Conservation (phyloP, 2,329 filamentous ascomycete genomes). For the Aplosporella prunicola region DNA sequence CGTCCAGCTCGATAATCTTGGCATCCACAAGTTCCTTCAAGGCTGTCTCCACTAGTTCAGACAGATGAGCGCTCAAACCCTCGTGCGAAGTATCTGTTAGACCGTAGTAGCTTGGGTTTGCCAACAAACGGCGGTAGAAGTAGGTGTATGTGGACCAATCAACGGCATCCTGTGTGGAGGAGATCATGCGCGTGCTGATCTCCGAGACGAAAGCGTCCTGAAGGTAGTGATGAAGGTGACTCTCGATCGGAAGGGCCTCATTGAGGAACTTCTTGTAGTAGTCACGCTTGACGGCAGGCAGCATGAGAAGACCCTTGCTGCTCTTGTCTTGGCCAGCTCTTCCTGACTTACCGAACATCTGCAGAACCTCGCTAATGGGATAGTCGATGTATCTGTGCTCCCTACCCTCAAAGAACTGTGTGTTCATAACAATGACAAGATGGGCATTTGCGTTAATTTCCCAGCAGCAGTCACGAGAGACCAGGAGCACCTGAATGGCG, state of each 20-base stretch:
- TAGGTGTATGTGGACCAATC: slow-evolving; percentile 99
- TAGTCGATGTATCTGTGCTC: slow-evolving; percentile 98
- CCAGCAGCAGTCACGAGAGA: slow-evolving; percentile 89
- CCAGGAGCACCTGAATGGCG: slow-evolving; percentile 76
- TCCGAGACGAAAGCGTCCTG: slow-evolving; percentile 96
- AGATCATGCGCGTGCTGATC: slow-evolving; percentile 90
- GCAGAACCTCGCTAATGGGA: slow-evolving; percentile 81
- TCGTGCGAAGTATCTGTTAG: slow-evolving; percentile 82
- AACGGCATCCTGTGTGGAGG: slow-evolving; percentile 91
- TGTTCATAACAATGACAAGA: slow-evolving; percentile 92
- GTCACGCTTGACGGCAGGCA: slow-evolving; percentile 85
- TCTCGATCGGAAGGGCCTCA: slow-evolving; percentile 91
- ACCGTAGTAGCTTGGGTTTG: slow-evolving; percentile 95
- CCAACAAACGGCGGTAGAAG: slow-evolving; percentile 88
- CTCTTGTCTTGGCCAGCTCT: slow-evolving; percentile 68
- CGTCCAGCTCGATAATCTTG: slow-evolving; percentile 91
- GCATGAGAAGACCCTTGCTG: slow-evolving; percentile 90
- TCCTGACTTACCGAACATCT: slow-evolving; percentile 95
- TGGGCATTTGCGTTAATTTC: slow-evolving; percentile 83
- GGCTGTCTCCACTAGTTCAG: slow-evolving; percentile 87
- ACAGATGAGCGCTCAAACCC: slow-evolving; percentile 85
- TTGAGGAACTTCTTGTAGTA: slow-evolving; percentile 99
- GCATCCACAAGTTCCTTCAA: slow-evolving; percentile 83
- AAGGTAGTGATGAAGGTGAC: slow-evolving; percentile 80
- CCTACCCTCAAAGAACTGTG: slow-evolving; percentile 91